phyloP scores from a whole-genome alignment of 805 yeast species.

The Nematodospora valgi region DNA sequence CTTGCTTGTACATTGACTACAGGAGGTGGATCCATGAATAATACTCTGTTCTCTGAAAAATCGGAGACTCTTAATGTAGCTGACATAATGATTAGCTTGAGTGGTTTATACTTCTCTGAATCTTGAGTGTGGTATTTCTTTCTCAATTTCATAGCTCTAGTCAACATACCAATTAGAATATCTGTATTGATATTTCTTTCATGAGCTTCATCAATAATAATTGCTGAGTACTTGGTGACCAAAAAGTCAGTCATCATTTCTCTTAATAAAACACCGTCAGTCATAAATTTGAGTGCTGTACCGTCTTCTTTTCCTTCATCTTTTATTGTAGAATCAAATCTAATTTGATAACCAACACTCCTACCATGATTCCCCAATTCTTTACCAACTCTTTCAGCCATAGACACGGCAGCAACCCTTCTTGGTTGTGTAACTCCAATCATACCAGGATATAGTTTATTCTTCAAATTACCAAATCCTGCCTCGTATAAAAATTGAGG shows the following conservation, averaged over 20 bases:
- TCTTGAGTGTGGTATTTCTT: conserved; percentile 45
- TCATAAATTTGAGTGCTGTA: conserved; percentile 83
- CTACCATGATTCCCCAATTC: conserved; percentile 73
- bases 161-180: conserved; percentile 89
- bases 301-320: conserved; percentile 42
- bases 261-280: conserved; percentile 89
- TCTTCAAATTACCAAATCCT: conserved; percentile 75
- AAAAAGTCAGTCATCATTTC: conserved; percentile 90
- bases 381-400: conserved; percentile 75
- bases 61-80: conserved; percentile 94
- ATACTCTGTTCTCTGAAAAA: conserved; percentile 72
- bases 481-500: conserved; percentile 94
- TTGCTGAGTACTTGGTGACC: conserved; percentile 75
- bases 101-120: conserved; percentile 50
- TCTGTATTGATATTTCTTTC: conserved; percentile 96
- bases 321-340: conserved; percentile 70
- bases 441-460: conserved; percentile 69
- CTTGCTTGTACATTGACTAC: conserved; percentile 86
- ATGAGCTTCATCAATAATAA: conserved; percentile 96
- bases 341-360: conserved; percentile 74
- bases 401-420: conserved; percentile 90
- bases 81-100: conserved; percentile 91
- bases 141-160: conserved; percentile 78
- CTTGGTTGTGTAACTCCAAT: conserved; percentile 96
- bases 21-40: conserved; percentile 79